phyloP scores from a whole-genome alignment of 2,329 filamentous ascomycete species.

The Pyrenochaeta sp. region DNA sequence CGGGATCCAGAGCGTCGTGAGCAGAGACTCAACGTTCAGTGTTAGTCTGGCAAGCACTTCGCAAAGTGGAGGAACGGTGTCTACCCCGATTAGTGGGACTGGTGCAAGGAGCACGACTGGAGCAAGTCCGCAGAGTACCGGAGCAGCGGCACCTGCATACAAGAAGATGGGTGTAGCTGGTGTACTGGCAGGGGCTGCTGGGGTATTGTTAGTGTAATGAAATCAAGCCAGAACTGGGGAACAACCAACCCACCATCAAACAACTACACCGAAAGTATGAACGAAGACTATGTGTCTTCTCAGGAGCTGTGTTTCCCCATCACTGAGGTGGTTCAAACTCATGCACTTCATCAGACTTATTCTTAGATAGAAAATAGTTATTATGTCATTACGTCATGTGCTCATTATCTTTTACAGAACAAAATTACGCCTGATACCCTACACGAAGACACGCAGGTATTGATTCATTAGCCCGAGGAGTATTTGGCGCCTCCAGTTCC shows the following conservation, averaged over 20 bases:
- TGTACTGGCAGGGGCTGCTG: slow-evolving; percentile 26
- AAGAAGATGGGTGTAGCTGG: slow-evolving; percentile 25
- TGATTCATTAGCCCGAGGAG: neutral
- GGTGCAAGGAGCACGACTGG: neutral
- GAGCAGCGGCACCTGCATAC: slow-evolving; percentile 7
- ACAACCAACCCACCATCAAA: neutral
- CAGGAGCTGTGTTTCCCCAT: neutral
- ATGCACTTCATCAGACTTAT: neutral
- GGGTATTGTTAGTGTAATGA: slow-evolving; percentile 8
- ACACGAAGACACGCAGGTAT: neutral
- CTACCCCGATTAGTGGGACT: neutral
- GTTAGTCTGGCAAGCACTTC: neutral
- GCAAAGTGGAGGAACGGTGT: neutral
- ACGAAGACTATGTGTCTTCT: neutral
- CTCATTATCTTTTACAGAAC: neutral
- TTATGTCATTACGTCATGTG: neutral
- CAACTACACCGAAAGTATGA: neutral
- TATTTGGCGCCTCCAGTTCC: slow-evolving; percentile 11
- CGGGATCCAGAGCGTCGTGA: slow-evolving; percentile 6
- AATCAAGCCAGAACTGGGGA: neutral
- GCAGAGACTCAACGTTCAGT: slow-evolving; percentile 5
- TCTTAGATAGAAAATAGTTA: neutral
- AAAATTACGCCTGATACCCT: neutral
- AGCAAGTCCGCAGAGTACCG: slow-evolving; percentile 1
- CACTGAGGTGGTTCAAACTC: neutral